Evolutionary conservation across 1,284 basidiomycete species (phyloP).

Genomic region (Pseudozyma tsukubaensis): DNA sequence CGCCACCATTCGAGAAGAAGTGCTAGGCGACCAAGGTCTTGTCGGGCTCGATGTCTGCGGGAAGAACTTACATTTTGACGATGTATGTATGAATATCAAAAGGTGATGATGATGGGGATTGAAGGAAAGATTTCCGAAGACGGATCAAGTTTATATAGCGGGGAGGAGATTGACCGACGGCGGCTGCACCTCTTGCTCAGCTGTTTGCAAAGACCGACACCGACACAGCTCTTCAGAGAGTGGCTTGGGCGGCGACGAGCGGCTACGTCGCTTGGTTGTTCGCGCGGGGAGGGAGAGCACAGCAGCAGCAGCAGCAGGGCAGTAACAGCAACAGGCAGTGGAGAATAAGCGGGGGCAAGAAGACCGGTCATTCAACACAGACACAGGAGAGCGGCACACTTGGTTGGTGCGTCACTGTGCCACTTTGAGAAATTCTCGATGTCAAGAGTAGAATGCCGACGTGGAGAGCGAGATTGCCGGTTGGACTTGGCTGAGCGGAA

Average conservation of each 20-base stretch:
- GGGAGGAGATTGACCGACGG: slow-evolving; percentile 3
- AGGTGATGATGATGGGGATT: slow-evolving; percentile 3
- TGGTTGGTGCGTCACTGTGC: neutral
- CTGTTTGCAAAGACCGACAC: neutral
- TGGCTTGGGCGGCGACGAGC: neutral
- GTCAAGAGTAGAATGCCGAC: slow-evolving; percentile 17
- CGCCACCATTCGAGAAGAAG: neutral
- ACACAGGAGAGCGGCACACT: neutral
- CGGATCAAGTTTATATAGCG: slow-evolving; percentile 24
- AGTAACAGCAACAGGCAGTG: neutral
- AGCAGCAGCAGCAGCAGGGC: neutral
- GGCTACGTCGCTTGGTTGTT: neutral
- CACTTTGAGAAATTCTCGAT: neutral
- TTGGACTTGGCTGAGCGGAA: slow-evolving; percentile 5
- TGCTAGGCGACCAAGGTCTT: neutral
- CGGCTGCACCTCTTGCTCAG: neutral
- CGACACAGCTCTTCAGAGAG: too few relatives aligned
- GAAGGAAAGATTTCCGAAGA: slow-evolving; percentile 12
- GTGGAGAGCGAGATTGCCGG: slow-evolving; percentile 27
- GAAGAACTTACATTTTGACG: slow-evolving; percentile 32
- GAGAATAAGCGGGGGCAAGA: neutral
- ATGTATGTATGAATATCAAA: slow-evolving; percentile 2
- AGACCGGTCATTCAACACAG: slow-evolving; percentile 10
- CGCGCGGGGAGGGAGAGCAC: neutral
- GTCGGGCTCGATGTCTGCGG: neutral